Evolutionary conservation across 768 basidiomycete species (phyloP).

Genomic region (Leccinellum albellum): DNA sequence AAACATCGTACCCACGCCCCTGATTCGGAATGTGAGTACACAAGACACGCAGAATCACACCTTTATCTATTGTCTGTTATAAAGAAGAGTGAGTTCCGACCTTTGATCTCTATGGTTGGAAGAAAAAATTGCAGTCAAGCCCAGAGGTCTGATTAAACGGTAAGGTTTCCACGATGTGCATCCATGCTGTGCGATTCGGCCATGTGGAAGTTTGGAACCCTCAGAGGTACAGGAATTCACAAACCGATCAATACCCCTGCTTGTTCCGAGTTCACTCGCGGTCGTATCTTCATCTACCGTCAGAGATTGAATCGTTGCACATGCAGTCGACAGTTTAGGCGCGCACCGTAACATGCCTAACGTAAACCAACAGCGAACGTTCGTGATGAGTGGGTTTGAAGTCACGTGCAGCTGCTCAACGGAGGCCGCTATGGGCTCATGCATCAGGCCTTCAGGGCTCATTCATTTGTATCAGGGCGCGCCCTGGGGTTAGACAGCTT

Average conservation of each 20-base stretch:
- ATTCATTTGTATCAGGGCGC: no score
- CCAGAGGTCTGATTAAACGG: not conserved
- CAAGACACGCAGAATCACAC: not conserved
- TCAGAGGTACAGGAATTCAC: not conserved
- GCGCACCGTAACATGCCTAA: not conserved
- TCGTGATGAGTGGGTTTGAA: no score
- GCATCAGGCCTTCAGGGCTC: no score
- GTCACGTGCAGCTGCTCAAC: not conserved
- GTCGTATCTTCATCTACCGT: not conserved
- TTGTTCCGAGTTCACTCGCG: not conserved
- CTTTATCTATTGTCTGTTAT: not conserved
- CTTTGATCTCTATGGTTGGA: not conserved
- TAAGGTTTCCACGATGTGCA: not conserved
- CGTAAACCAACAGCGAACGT: not conserved
- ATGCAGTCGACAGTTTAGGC: not conserved
- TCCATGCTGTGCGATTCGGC: not conserved
- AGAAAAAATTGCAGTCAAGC: not conserved
- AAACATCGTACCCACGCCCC: not conserved
- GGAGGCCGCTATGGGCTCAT: no score
- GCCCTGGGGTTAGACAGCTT: not conserved
- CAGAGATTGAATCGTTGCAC: not conserved
- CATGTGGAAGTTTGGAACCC: not conserved
- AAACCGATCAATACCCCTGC: not conserved
- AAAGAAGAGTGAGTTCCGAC: not conserved
- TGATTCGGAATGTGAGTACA: not conserved